phyloP scores from a whole-genome alignment of 179 eudicot genomes.

The Gypsophila paniculata region DNA sequence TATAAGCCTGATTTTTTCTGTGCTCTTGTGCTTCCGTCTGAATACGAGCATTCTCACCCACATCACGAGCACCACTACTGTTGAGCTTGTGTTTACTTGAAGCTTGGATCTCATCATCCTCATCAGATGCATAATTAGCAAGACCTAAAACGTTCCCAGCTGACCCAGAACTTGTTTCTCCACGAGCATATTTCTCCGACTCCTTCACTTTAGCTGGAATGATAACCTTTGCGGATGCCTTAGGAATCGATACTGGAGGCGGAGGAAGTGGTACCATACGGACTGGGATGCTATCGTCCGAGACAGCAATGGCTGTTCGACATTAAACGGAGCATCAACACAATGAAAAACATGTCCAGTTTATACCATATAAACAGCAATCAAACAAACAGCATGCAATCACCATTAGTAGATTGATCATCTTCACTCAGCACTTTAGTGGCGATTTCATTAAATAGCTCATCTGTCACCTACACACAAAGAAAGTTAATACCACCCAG shows the following conservation, averaged over 20 bases:
- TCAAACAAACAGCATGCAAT: slow-evolving; percentile 4
- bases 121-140: slow-evolving; percentile 77
- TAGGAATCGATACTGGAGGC: slow-evolving; percentile 43
- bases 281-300: slow-evolving; percentile 28
- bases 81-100: slow-evolving; percentile 27
- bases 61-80: slow-evolving; percentile 18
- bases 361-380: slow-evolving; percentile 12
- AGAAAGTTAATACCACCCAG: slow-evolving; percentile 22
- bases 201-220: slow-evolving; percentile 48
- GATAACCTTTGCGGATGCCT: slow-evolving; percentile 58
- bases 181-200: slow-evolving; percentile 48
- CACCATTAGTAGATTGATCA: slow-evolving; percentile 54
- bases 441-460: slow-evolving; percentile 92
- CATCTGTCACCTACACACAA: slow-evolving; percentile 72
- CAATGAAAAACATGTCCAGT: slow-evolving; percentile 13
- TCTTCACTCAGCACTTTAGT: slow-evolving; percentile 78
- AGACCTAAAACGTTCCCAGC: slow-evolving; percentile 80
- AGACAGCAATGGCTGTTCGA: slow-evolving; percentile 28
- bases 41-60: slow-evolving; percentile 42
- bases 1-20: slow-evolving; percentile 19
- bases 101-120: slow-evolving; percentile 49
- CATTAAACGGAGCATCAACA: slow-evolving; percentile 9
- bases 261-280: slow-evolving; percentile 32
- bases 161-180: slow-evolving; percentile 53
- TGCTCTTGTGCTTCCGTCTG: slow-evolving; percentile 26